Evolutionary conservation across 441 rosid species (phyloP), one percentile per base, ranked within the genome.

Genomic region (Melastoma candidum): DNA sequence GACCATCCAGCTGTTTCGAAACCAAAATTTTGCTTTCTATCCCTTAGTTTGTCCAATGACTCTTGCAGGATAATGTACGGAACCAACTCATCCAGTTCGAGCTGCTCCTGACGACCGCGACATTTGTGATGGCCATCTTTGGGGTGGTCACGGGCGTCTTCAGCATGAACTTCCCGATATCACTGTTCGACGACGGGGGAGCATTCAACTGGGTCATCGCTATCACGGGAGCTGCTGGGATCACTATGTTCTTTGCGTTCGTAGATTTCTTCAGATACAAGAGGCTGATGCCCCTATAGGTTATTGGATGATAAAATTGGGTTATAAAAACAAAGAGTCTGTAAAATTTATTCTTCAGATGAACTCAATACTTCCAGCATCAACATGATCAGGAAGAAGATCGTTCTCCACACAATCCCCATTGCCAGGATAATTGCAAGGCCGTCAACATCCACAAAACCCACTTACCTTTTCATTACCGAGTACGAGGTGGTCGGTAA

Each of bases 21-120:
- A 32, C 8, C 7, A 8, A 32, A 32, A 17, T 17, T 17, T 17
- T 17, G 22, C 22, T 17, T 32, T 32, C 1, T 32, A 4, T 3
- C 41, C 41, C 7, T 32, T 32, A 4, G 8, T 6, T 2, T 4
- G 7, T 3, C 41, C 7, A 1, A 32, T 32, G 41, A 32, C 49
- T 14, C 47, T 12, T 17, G 72, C 76, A 93, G 97, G 99, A 89
- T 69, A 93, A 89, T 66, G 97, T 93, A 41, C 79, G 97, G 51
- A 93, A 89, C 71, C 97, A 93, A 70, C 80, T 93, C 69, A 93
- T 93, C 68, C 99, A 93, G n/a, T 89, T 89, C 47, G 99, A 89
- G 79, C 80, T 93, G 69, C 76, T 93, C 10, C 81, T 93, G 11
- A 93, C 99, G 0, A 89, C 97, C 0, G 97, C 96, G 1, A 89